Percentiles rank a stretch among this genome's conserved stretches.
These are phyloP conservation scores for Aegilops tauschii DNA, from an alignment of 176 grass and related monocot species.

Conservation along the genomic window DNA sequence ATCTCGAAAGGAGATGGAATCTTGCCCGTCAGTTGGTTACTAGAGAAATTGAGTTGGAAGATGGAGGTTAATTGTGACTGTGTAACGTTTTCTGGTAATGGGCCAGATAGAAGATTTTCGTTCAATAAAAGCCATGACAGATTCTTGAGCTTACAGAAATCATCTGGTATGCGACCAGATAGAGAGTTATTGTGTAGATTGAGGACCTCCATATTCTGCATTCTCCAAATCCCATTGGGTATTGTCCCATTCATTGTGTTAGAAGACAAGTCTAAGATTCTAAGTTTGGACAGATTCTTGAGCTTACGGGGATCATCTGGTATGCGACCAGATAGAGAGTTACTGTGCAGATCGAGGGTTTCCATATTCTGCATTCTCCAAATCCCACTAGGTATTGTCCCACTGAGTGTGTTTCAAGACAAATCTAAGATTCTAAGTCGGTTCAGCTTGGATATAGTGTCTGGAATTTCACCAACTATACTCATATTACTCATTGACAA, in stretches of 20 bases:
- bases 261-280: constrained; percentile 9
- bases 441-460: constrained; percentile 4
- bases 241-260: too few species aligned
- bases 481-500: constrained; percentile 25
- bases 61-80: background rate
- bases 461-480: constrained; percentile 35
- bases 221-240: too few species aligned
- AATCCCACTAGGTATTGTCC: constrained; percentile 3
- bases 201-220: background rate
- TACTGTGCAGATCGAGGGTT: background rate
- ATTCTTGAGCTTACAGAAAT: background rate
- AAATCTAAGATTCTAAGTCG: constrained; percentile 26
- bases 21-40: constrained; percentile 32
- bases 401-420: background rate
- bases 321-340: background rate
- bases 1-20: constrained; percentile 20
- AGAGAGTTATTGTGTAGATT: constrained; percentile 20
- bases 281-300: background rate
- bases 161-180: background rate
- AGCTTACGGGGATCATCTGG: background rate
- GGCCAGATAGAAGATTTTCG: constrained; percentile 29
- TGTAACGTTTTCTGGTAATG: constrained; percentile 6
- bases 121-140: background rate
- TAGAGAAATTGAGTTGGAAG: constrained; percentile 27
- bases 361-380: constrained; percentile 38